Evolutionary conservation across 2,329 filamentous ascomycete genomes (phyloP), one percentile per base, ranked within the genome.

Genomic region (Exophiala alcalophila): DNA sequence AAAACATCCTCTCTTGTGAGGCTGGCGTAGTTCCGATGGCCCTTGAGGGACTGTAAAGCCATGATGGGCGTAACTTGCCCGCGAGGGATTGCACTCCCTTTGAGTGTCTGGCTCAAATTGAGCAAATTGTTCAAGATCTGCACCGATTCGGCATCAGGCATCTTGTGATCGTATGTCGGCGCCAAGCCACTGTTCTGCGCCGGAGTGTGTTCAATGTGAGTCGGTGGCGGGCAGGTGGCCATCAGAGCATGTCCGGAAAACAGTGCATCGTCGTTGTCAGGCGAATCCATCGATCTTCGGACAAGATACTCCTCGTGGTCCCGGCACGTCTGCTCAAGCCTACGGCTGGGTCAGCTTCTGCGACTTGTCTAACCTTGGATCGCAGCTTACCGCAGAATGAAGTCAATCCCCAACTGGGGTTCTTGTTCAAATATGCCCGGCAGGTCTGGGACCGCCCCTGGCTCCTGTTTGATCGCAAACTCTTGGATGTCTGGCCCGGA

Each of bases 241-340:
- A 97, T 97, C 54, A 97, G 72, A 4, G 87, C 90, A 64, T 98
- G 92, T 27, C 91, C 92, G 53, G 86, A 91, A 28, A 86, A 66
- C 2, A 63, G 74, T 45, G 84, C 79, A 52, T 84, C 83, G 39
- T 76, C 70, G 41, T 80, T 64, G 53, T 76, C 68, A 34, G 50
- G 71, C 46, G 38, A 69, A 65, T 69, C 72, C 62, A 72, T 64
- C 49, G 71, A 74, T 46, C 72, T 68, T 44, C 74, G 81, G 55
- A 90, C 71, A 49, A 94, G 74, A 67, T 83, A 86, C 56, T 88
- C 86, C 68, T 91, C 77, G 66, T 95, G 89, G 57, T 89, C 81
- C 78, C 94, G 94, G 73, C 92, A 97, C 38, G 90, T 87, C 62
- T 84, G 85, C 84, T 86, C 84, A 75, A 76, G 57, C 53, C 65